These are phyloP conservation scores for Agaricales sp. DNA, from an alignment of 1,284 basidiomycete genomes.

Conservation along the genomic window DNA sequence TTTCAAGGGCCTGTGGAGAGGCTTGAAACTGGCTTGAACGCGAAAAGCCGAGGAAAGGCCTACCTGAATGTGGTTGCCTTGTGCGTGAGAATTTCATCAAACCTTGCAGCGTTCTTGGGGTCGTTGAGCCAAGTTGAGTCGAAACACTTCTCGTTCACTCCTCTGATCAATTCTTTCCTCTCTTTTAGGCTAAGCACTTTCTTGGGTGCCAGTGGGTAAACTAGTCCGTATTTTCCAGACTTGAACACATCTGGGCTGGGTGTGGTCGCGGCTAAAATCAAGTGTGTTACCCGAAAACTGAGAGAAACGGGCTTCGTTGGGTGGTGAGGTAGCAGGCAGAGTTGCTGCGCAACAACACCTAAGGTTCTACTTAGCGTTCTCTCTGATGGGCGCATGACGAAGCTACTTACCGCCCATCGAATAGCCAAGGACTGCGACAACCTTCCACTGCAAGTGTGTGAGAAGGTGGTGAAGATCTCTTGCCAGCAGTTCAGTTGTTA, in stretches of 20 bases:
- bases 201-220: not conserved
- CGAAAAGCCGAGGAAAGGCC: slow-evolving; percentile 4
- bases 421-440: slow-evolving; percentile 30
- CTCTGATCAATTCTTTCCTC: slow-evolving; percentile 4
- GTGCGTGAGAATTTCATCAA: slow-evolving; percentile 5
- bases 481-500: slow-evolving; percentile 31
- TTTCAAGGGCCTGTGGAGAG: slow-evolving; percentile 4
- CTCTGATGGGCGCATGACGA: not conserved
- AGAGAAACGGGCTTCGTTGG: slow-evolving; percentile 21
- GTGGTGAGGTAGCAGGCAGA: slow-evolving; percentile 30
- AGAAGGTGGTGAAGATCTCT: slow-evolving; percentile 30
- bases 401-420: slow-evolving; percentile 29
- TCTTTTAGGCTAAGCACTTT: slow-evolving; percentile 3
- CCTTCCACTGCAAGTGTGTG: slow-evolving; percentile 24
- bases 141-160: slow-evolving; percentile 7
- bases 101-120: slow-evolving; percentile 3
- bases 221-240: slow-evolving; percentile 15
- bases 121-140: slow-evolving; percentile 9
- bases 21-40: not conserved
- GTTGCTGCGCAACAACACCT: slow-evolving; percentile 31
- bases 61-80: slow-evolving; percentile 12
- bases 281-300: slow-evolving; percentile 29
- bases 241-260: slow-evolving; percentile 16
- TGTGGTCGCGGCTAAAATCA: slow-evolving; percentile 25
- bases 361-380: not conserved